Base-by-base conservation (phyloP, 202 grass and related monocot genomes). In the Eragrostis tef region DNA sequence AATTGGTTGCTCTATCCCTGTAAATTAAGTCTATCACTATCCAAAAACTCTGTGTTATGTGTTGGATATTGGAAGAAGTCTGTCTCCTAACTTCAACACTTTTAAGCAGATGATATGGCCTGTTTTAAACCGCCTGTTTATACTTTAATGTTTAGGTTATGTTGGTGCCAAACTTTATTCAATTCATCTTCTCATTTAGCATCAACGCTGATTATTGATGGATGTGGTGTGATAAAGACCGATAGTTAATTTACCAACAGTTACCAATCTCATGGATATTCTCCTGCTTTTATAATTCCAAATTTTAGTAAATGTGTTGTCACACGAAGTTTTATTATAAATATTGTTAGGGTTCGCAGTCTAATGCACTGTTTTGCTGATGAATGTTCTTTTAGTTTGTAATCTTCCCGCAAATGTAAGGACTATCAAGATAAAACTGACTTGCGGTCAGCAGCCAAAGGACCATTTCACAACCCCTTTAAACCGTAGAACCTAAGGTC, bases 1-100 rank as follows among this genome's bases (percentile, higher is more conserved):
- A 79, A 75, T 83, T 90, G 67, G 84, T 83, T 86, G 74, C 79
- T 86, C 68, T 56, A 79, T 81, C 88, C 75, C 68, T 90, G 84
- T 90, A 90, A 69, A 90, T 83, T 90, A 83, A 86, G 74, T 74
- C 51, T 70, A 79, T 78, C 43, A 70, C 67, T 83, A 61, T 56
- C 11, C 2, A n/a, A 74, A 76, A 75, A 59, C 72, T 50, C 31
- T 34, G 2, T 67, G 61, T 86, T 43, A 5, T 39, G 36, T 83
- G 69, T 70, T 29, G 52, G 39, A 74, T 79, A 53, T 75, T 79
- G 84, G 34, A 86, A 75, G 41, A 86, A 75, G 79, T 79, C 8
- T 83, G 67, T 56, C n/a, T 19, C 66, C 43, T 70, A 79, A 79
- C 74, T 70, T 36, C 57, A 64, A 86, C 73, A 13, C 13, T 67